phyloP scores from a whole-genome alignment of 2,329 filamentous ascomycete genomes.

The Pseudogymnoascus pannorum region DNA sequence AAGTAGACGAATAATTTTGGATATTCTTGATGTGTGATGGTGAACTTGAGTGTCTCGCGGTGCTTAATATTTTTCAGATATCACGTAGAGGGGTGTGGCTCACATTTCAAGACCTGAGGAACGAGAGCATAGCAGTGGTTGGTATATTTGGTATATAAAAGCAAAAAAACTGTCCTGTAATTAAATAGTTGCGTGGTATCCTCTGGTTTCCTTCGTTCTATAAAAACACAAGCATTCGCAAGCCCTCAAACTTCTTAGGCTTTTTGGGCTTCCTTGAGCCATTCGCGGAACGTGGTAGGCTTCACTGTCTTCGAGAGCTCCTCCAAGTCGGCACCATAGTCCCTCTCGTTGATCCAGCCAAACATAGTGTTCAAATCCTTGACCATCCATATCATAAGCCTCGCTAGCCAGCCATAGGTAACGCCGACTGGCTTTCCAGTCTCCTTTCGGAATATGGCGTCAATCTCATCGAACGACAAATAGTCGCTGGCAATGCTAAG shows the following conservation, averaged over 20 bases:
- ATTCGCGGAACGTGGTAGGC: conserved; percentile 3
- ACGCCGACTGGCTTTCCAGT: conserved; percentile 23
- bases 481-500: conserved; percentile 40
- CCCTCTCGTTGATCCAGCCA: conserved; percentile 23
- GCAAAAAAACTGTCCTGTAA: neutral
- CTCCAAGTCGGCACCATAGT: conserved; percentile 29
- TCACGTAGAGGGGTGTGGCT: neutral
- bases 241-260: neutral
- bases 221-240: neutral
- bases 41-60: no score
- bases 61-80: no score
- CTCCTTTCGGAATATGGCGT: conserved; percentile 26
- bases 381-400: conserved; percentile 19
- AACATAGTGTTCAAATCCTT: conserved; percentile 26
- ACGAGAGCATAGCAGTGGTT: neutral
- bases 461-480: conserved; percentile 31
- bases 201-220: neutral
- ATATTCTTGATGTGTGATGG: no score
- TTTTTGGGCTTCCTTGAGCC: neutral
- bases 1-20: no score
- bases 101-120: neutral
- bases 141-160: neutral
- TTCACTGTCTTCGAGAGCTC: conserved; percentile 27
- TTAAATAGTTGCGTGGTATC: neutral
- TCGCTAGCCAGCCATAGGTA: conserved; percentile 23